A percentile compares a stretch with the other conserved stretches of the same genome.
Conservation (phyloP, 1,139 yeast species). For the Kodamaea ohmeri region DNA sequence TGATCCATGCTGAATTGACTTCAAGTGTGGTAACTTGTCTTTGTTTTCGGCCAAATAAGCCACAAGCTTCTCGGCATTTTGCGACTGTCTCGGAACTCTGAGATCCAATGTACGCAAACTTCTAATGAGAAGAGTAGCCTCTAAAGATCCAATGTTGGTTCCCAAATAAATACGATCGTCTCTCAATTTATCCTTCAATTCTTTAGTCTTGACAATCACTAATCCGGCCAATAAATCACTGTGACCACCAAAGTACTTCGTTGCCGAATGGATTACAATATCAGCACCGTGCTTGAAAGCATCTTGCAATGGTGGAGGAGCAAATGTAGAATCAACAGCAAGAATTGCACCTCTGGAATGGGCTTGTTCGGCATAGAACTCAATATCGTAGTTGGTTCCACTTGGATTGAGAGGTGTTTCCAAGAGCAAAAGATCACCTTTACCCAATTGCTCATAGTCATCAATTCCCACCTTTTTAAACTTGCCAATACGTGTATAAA, state of each 20-base stretch:
- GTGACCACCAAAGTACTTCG: conserved; percentile 91
- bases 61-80: conserved; percentile 62
- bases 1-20: conserved; percentile 65
- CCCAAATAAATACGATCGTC: conserved; percentile 70
- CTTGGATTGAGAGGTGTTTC: conserved; percentile 90
- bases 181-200: conserved; percentile 44
- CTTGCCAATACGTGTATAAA: conserved; percentile 61
- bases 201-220: conserved; percentile 56
- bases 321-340: conserved; percentile 82
- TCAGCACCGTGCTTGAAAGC: conserved; percentile 83
- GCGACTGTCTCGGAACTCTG: conserved; percentile 65
- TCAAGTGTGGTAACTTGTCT: conserved; percentile 46
- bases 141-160: conserved; percentile 74
- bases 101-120: conserved; percentile 77
- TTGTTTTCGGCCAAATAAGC: conserved; percentile 51
- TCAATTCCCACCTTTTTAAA: conserved; percentile 51
- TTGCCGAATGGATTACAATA: conserved; percentile 82
- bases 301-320: conserved; percentile 86
- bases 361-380: conserved; percentile 60
- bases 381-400: conserved; percentile 67
- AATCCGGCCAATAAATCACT: conserved; percentile 88
- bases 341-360: conserved; percentile 69
- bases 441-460: conserved; percentile 44
- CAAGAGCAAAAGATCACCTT: conserved; percentile 77
- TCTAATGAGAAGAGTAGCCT: conserved; percentile 68